These are phyloP conservation scores for Claviceps digitariae DNA, from an alignment of 2,329 filamentous ascomycete genomes.

Conservation along the genomic window DNA sequence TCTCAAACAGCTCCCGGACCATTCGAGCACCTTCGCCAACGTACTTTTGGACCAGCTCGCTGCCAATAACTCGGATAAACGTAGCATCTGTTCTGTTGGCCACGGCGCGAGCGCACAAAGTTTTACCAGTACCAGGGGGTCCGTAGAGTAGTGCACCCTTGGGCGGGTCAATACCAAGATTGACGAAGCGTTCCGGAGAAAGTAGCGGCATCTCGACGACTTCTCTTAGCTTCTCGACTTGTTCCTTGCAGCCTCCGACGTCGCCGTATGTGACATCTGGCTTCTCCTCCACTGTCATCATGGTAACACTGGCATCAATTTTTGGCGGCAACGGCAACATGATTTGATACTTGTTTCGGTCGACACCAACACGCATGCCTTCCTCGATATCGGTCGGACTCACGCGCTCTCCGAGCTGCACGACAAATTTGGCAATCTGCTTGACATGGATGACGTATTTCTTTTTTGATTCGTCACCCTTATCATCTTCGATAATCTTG, in stretches of 20 bases:
- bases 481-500: slow-evolving; percentile 96
- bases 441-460: slow-evolving; percentile 99
- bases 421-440: slow-evolving; percentile 98
- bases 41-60: slow-evolving; percentile 96
- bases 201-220: slow-evolving; percentile 97
- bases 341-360: slow-evolving; percentile 98
- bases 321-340: slow-evolving; percentile 90
- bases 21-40: slow-evolving; percentile 96
- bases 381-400: slow-evolving; percentile 98
- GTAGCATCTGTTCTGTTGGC: slow-evolving; percentile 97
- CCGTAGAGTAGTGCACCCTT: slow-evolving; percentile 96
- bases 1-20: slow-evolving; percentile 97
- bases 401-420: slow-evolving; percentile 91
- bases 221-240: slow-evolving; percentile 97
- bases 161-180: slow-evolving; percentile 95
- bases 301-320: slow-evolving; percentile 97
- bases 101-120: slow-evolving; percentile 89
- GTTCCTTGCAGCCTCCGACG: slow-evolving; percentile 97
- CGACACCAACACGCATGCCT: slow-evolving; percentile 96
- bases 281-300: slow-evolving; percentile 99
- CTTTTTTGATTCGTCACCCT: slow-evolving; percentile 86
- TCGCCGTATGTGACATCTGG: slow-evolving; percentile 98
- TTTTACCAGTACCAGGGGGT: slow-evolving; percentile 97
- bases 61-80: slow-evolving; percentile 97
- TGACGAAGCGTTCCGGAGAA: slow-evolving; percentile 93